phyloP scores from a whole-genome alignment of 306 rosid species.

The Trifolium pratense region DNA sequence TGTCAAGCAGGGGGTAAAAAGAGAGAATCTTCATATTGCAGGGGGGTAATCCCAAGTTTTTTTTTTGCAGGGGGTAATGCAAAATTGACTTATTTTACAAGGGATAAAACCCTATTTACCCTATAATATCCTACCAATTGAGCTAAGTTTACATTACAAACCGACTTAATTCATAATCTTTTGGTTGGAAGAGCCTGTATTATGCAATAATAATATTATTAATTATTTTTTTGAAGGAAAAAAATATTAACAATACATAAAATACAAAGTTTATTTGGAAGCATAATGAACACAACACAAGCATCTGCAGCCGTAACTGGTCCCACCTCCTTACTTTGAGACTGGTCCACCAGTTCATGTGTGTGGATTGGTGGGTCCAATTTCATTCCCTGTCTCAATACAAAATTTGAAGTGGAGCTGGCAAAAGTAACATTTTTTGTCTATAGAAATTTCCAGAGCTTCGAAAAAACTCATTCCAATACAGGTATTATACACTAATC shows the following conservation, averaged over 20 bases:
- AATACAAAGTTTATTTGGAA: no score
- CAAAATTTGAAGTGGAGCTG: constrained; percentile 51
- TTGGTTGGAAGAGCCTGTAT: constrained; percentile 34
- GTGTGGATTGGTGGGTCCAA: constrained; percentile 58
- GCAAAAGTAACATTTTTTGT: constrained; percentile 45
- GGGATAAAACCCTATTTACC: no score
- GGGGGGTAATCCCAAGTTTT: no score
- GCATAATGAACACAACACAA: constrained; percentile 57
- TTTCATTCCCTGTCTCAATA: constrained; percentile 39
- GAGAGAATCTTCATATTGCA: no score
- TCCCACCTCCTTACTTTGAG: constrained; percentile 59
- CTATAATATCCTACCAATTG: no score
- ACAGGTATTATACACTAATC: constrained; percentile 7
- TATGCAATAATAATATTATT: no score
- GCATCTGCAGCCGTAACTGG: constrained; percentile 58
- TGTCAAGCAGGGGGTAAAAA: no score
- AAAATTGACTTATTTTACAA: no score
- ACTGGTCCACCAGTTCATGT: constrained; percentile 66
- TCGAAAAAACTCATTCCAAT: background rate
- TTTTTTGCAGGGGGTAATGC: no score
- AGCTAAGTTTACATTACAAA: no score
- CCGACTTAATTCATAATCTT: constrained; percentile 24
- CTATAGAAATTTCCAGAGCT: constrained; percentile 23
- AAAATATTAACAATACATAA: no score
- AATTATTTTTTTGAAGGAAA: no score